A percentile compares a stretch with the other conserved stretches of the same genome.
phyloP scores from a whole-genome alignment of 495 filamentous ascomycete species.

The Aspergillus conjunctus region DNA sequence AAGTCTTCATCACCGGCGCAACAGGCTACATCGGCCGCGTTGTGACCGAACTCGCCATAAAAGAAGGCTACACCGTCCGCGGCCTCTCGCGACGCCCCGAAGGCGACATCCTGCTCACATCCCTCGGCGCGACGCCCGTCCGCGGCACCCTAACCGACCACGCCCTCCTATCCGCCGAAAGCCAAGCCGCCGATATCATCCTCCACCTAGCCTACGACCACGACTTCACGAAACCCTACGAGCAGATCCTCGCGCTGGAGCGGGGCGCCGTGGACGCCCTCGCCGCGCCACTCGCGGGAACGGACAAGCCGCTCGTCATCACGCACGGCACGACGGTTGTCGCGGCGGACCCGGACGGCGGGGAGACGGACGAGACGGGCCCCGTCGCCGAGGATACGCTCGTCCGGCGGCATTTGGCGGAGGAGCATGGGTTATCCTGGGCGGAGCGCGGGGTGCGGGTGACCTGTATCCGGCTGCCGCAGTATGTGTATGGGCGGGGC shows the following conservation, averaged over 20 bases:
- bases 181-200: constrained; percentile 40
- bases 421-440: constrained; percentile 30
- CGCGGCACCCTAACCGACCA: constrained; percentile 42
- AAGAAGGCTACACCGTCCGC: constrained; percentile 42
- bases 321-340: constrained; percentile 44
- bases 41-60: constrained; percentile 44
- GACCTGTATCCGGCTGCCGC: constrained; percentile 43
- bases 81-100: constrained; percentile 45
- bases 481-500: constrained; percentile 43
- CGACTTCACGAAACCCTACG: constrained; percentile 41
- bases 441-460: constrained; percentile 38
- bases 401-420: constrained; percentile 33
- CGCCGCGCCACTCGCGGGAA: constrained; percentile 33
- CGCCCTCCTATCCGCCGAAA: constrained; percentile 38
- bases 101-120: constrained; percentile 31
- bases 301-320: constrained; percentile 44
- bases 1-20: constrained; percentile 52
- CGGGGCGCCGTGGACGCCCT: constrained; percentile 41
- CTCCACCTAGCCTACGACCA: constrained; percentile 51
- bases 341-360: constrained; percentile 24
- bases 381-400: constrained; percentile 19
- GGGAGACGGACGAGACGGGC: constrained; percentile 35
- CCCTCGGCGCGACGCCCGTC: constrained; percentile 35
- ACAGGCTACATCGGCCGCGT: constrained; percentile 50
- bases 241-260: constrained; percentile 33